Percentiles rank a stretch among this genome's conserved stretches.
Evolutionary conservation across 2,329 filamentous ascomycete genomes (phyloP).

Genomic region (Clathrospora elynae): DNA sequence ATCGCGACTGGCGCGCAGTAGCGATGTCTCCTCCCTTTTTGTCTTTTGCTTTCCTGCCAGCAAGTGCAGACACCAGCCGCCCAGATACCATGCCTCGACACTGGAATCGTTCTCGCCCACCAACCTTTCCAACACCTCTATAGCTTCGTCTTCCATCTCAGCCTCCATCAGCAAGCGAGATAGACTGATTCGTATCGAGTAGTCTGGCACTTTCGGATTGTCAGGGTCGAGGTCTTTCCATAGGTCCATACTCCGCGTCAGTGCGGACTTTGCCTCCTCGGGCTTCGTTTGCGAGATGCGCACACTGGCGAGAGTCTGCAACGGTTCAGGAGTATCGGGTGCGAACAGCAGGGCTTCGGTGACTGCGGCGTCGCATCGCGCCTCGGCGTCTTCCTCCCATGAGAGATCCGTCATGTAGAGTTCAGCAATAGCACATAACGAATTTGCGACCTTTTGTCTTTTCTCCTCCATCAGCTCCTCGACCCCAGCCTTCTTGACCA

Average conservation of each 20-base stretch:
- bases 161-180: conserved; percentile 88
- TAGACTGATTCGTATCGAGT: conserved; percentile 81
- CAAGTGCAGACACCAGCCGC: conserved; percentile 89
- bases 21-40: conserved; percentile 59
- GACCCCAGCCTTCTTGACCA: conserved; percentile 43
- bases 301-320: conserved; percentile 93
- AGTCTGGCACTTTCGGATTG: conserved; percentile 78
- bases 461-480: conserved; percentile 64
- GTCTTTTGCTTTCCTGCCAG: conserved; percentile 70
- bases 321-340: conserved; percentile 81
- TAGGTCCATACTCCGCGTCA: conserved; percentile 76
- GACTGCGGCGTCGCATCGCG: conserved; percentile 82
- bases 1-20: conserved; percentile 75
- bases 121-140: conserved; percentile 82
- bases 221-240: conserved; percentile 81
- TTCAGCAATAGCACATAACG: conserved; percentile 92
- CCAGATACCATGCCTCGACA: conserved; percentile 95
- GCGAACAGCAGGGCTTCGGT: conserved; percentile 88
- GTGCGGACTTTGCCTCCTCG: conserved; percentile 79
- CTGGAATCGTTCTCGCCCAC: conserved; percentile 89
- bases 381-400: conserved; percentile 87
- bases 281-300: conserved; percentile 82
- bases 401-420: conserved; percentile 99
- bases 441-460: conserved; percentile 80
- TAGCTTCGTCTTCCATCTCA: conserved; percentile 80